A percentile compares a stretch with the other conserved stretches of the same genome.
Conservation (phyloP, 2,329 filamentous ascomycete species). For the Alternaria arborescens region DNA sequence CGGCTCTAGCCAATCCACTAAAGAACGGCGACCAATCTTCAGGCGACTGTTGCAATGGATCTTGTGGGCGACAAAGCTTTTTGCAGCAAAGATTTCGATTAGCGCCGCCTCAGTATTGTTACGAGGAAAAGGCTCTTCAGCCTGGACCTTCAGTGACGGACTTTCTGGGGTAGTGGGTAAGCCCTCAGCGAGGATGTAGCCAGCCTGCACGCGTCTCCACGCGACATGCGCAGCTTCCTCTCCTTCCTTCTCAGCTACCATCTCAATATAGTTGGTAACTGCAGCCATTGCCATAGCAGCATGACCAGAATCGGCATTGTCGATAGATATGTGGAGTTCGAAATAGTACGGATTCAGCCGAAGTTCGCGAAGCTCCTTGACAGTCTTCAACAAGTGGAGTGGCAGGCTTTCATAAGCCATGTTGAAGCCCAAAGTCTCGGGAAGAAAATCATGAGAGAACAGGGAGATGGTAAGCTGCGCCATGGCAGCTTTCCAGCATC, state of each 20-base stretch:
- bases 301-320: slow-evolving; percentile 60
- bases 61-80: slow-evolving; percentile 51
- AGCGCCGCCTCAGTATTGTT: slow-evolving; percentile 23
- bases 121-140: slow-evolving; percentile 17
- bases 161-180: slow-evolving; percentile 33
- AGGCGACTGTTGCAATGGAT: slow-evolving; percentile 54
- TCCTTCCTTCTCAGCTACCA: slow-evolving; percentile 36
- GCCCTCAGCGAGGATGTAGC: slow-evolving; percentile 51
- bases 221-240: slow-evolving; percentile 40
- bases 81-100: slow-evolving; percentile 49
- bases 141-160: slow-evolving; percentile 20
- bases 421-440: slow-evolving; percentile 62
- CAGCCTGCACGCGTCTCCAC: slow-evolving; percentile 57
- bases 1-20: slow-evolving; percentile 56
- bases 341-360: slow-evolving; percentile 59
- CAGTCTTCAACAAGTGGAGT: slow-evolving; percentile 52
- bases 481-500: slow-evolving; percentile 56
- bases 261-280: slow-evolving; percentile 51
- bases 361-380: slow-evolving; percentile 57
- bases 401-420: slow-evolving; percentile 58
- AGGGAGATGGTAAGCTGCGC: slow-evolving; percentile 59
- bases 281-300: slow-evolving; percentile 57
- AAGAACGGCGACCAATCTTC: slow-evolving; percentile 50
- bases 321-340: slow-evolving; percentile 61
- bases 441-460: slow-evolving; percentile 60